Conservation (phyloP, 139 green algal genomes). For the Chlorella sp. region DNA sequence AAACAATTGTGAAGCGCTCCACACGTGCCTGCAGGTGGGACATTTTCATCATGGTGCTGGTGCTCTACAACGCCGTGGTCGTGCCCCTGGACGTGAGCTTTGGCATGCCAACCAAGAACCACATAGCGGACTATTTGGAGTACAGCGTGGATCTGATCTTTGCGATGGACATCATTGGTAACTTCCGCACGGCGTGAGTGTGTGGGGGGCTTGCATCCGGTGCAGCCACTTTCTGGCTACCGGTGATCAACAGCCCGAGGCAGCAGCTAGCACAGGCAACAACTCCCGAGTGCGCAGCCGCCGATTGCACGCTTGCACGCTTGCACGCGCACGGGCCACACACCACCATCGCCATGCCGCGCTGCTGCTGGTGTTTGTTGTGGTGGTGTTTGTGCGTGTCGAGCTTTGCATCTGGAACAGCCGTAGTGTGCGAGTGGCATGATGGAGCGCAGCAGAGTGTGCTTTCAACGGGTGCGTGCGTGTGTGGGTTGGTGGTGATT, state of each 20-base stretch:
- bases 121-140: background rate
- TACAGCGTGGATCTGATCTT: slow-evolving; percentile 12
- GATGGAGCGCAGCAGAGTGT: too few relatives aligned
- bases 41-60: slow-evolving; percentile 17
- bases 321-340: too few relatives aligned
- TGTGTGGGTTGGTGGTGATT: too few relatives aligned
- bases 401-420: too few relatives aligned
- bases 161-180: slow-evolving; percentile 13
- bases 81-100: slow-evolving; percentile 23
- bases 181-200: slow-evolving; percentile 16
- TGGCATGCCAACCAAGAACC: background rate
- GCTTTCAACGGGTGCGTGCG: too few relatives aligned
- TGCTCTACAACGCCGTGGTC: slow-evolving; percentile 16
- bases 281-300: background rate
- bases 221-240: background rate
- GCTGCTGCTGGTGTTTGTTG: too few relatives aligned
- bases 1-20: too few relatives aligned
- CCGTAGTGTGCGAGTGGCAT: too few relatives aligned
- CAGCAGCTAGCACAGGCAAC: background rate
- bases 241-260: background rate
- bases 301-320: slow-evolving; percentile 1
- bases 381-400: too few relatives aligned
- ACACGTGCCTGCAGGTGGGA: slow-evolving; percentile 12
- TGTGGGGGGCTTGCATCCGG: background rate
- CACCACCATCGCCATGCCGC: too few relatives aligned